phyloP scores from a whole-genome alignment of 2,329 filamentous ascomycete genomes.

The Phaeosphaeriaceae sp. region DNA sequence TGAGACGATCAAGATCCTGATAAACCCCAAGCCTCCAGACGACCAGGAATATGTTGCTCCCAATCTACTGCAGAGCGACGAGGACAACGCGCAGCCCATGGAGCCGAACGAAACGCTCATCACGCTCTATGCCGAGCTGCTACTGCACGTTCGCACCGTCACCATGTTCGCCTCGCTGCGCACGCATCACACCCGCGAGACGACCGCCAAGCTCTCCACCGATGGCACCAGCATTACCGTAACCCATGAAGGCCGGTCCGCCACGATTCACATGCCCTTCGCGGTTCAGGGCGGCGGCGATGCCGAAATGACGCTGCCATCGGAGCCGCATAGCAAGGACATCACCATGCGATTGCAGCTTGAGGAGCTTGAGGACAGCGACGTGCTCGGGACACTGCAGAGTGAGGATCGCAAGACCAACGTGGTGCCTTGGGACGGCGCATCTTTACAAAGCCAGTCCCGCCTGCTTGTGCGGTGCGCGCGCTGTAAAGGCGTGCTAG shows the following conservation, averaged over 20 bases:
- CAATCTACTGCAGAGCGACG: constrained; percentile 39
- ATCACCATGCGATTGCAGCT: constrained; percentile 63
- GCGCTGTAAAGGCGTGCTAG: constrained; percentile 28
- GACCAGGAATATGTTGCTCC: constrained; percentile 33
- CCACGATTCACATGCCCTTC: constrained; percentile 56
- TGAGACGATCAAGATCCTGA: constrained; percentile 40
- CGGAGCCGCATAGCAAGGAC: constrained; percentile 54
- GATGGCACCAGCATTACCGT: constrained; percentile 54
- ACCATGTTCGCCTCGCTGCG: constrained; percentile 63
- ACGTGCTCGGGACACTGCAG: constrained; percentile 34
- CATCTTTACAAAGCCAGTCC: constrained; percentile 31
- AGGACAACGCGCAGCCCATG: constrained; percentile 29
- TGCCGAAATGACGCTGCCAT: constrained; percentile 59
- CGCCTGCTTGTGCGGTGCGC: constrained; percentile 35
- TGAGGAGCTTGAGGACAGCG: constrained; percentile 49
- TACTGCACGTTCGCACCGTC: constrained; percentile 67
- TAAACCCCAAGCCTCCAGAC: constrained; percentile 35
- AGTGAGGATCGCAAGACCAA: constrained; percentile 44
- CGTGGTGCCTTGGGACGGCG: constrained; percentile 54
- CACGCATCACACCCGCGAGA: constrained; percentile 52
- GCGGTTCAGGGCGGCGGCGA: constrained; percentile 52
- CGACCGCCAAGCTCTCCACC: constrained; percentile 53
- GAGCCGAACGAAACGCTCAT: constrained; percentile 41
- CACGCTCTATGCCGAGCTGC: constrained; percentile 64
- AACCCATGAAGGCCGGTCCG: constrained; percentile 54